Evolutionary conservation across 1,139 yeast genomes (phyloP).

Genomic region (Sugiyamaella japonica): DNA sequence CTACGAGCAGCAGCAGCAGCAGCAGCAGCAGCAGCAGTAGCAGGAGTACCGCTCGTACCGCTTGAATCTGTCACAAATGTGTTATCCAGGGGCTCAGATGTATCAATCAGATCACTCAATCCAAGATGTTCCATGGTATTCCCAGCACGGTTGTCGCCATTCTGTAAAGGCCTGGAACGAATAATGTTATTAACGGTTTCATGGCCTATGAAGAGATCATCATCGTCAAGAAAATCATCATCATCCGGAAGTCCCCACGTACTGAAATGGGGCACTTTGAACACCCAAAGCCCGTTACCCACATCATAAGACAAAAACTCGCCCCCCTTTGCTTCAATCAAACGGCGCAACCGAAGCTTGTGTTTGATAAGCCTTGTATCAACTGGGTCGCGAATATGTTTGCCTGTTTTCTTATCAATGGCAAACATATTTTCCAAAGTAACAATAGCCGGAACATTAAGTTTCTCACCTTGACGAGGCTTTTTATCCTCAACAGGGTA

Average conservation of each 20-base stretch:
- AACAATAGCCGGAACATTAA: constrained; percentile 83
- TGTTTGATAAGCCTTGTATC: constrained; percentile 48
- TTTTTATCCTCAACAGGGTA: constrained; percentile 58
- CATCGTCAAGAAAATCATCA: constrained; percentile 43
- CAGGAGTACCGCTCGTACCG: no score
- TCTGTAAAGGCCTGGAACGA: neutral
- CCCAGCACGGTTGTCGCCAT: neutral
- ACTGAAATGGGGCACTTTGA: constrained; percentile 87
- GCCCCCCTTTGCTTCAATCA: constrained; percentile 62
- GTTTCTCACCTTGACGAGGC: constrained; percentile 68
- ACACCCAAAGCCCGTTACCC: constrained; percentile 72
- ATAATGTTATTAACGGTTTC: constrained; percentile 24
- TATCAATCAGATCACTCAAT: neutral
- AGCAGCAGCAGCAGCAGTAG: no score
- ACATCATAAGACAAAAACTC: constrained; percentile 80
- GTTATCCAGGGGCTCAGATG: constrained; percentile 13
- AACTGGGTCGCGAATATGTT: constrained; percentile 44
- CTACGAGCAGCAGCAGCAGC: neutral
- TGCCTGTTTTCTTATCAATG: constrained; percentile 31
- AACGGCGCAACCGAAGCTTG: constrained; percentile 46
- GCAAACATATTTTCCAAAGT: constrained; percentile 63
- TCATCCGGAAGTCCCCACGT: constrained; percentile 85
- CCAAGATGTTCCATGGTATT: constrained; percentile 14
- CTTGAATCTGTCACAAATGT: constrained; percentile 16
- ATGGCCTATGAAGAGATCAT: constrained; percentile 39